Base-by-base conservation (phyloP, 2,329 filamentous ascomycete species). In the Exophiala sp. region DNA sequence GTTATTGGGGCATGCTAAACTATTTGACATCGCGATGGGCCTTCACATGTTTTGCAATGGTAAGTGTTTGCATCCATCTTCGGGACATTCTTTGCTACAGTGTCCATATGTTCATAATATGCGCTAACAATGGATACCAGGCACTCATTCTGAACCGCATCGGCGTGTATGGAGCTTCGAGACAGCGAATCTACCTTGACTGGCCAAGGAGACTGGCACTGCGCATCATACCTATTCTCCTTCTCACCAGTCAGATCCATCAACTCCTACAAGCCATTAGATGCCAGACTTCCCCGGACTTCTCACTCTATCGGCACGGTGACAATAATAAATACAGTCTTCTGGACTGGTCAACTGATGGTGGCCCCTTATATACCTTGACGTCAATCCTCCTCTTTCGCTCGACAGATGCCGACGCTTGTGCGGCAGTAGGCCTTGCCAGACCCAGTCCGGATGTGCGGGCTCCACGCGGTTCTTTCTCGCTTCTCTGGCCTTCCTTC, bases 21-120 rank as follows among this genome's bases (percentile, higher is more conserved):
- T 98, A 97, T 68, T 76, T 89, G 37, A 94, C 87, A 1, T 94
- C 88, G 68, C 86, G 86, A 67, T 97, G 93, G 93, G 90, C 91
- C 0, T 72, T 97, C 50, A 83, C 84, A 45, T 96, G 89, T 61
- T 83, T 97, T 60, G 80, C 83, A 30, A 86, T 91, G 75, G 77
- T 80, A 46, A 11, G 49, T 46, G 24, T 5, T 27, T 10, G 10
- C 24, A 27, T 6, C 10, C 10, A 5, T 10, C 24, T 10, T 10
- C 24, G 24, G 24, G n/a, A n/a, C n/a, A n/a, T n/a, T n/a, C n/a
- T n/a, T n/a, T n/a, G 16, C 22, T 13, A 8, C 10, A 11, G 66
- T 67, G 10, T 27, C 14, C 2, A 32, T 22, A n/a, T 24, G 13
- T 9, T 22, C 11, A 30, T 4, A 71, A 48, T 58, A 53, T 16